Evolutionary conservation across 495 filamentous ascomycete genomes (phyloP).

Genomic region (Penicillium canariense): DNA sequence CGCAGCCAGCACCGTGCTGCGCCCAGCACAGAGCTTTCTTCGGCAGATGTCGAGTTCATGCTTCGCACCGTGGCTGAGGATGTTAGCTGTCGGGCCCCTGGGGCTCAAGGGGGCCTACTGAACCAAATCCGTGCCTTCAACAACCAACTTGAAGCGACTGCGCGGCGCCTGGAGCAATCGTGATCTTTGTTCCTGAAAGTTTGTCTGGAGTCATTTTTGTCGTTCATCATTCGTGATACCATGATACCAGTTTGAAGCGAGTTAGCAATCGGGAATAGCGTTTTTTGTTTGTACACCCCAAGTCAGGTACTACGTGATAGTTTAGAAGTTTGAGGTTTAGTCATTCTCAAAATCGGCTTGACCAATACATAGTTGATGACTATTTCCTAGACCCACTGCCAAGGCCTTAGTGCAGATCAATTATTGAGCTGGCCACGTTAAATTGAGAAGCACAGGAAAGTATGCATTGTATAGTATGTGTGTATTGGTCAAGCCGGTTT

Average conservation of each 20-base stretch:
- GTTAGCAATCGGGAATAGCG: not conserved
- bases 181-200: not conserved
- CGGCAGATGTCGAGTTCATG: slow-evolving; percentile 42
- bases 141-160: slow-evolving; percentile 41
- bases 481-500: not conserved
- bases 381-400: too few relatives aligned
- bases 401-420: too few relatives aligned
- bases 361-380: too few relatives aligned
- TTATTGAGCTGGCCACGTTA: too few relatives aligned
- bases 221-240: slow-evolving; percentile 1
- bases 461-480: not conserved
- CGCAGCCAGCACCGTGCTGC: slow-evolving; percentile 35
- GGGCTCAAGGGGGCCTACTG: slow-evolving; percentile 40
- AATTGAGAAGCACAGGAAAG: too few relatives aligned
- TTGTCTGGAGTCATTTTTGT: slow-evolving; percentile 12
- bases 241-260: slow-evolving; percentile 6
- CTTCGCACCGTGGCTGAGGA: slow-evolving; percentile 42
- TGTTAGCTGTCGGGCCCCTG: slow-evolving; percentile 40
- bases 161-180: slow-evolving; percentile 29
- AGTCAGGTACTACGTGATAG: not conserved
- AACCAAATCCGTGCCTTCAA: slow-evolving; percentile 45
- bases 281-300: not conserved
- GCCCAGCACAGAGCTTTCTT: slow-evolving; percentile 17
- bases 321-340: too few relatives aligned
- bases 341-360: too few relatives aligned